These are phyloP conservation scores for Coemansia javaensis DNA, from an alignment of 192 early-diverging fungal genomes.

Conservation along the genomic window DNA sequence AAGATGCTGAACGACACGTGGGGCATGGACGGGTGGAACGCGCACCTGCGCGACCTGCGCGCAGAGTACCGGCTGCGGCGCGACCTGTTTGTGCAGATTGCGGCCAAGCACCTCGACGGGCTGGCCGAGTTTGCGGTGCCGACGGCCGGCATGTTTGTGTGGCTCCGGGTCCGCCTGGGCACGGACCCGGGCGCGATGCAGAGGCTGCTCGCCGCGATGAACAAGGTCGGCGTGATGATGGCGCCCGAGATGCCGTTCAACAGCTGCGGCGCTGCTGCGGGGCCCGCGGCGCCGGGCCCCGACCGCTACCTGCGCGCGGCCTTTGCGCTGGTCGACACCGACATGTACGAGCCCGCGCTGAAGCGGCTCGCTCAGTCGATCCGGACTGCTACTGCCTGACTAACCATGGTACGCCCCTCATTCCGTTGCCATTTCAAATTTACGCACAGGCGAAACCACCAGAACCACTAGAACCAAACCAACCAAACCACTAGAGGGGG, in stretches of 20 bases:
- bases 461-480: too few relatives aligned
- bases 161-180: slow-evolving; percentile 60
- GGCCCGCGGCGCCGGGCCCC: neutral
- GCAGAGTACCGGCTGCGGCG: slow-evolving; percentile 67
- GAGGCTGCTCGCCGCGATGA: slow-evolving; percentile 37
- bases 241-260: slow-evolving; percentile 40
- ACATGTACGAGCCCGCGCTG: slow-evolving; percentile 48
- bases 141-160: slow-evolving; percentile 84
- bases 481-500: too few relatives aligned
- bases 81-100: slow-evolving; percentile 60
- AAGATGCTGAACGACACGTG: slow-evolving; percentile 68
- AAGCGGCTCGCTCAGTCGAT: slow-evolving; percentile 40
- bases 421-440: too few relatives aligned
- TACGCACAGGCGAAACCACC: too few relatives aligned
- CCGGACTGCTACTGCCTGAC: neutral
- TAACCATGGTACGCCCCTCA: too few relatives aligned
- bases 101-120: slow-evolving; percentile 58
- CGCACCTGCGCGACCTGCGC: slow-evolving; percentile 65
- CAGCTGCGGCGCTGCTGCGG: slow-evolving; percentile 5
- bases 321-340: slow-evolving; percentile 37
- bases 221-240: slow-evolving; percentile 50
- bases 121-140: slow-evolving; percentile 59
- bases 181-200: slow-evolving; percentile 21
- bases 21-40: slow-evolving; percentile 73
- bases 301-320: slow-evolving; percentile 38